Base-by-base conservation (phyloP, 2,329 filamentous ascomycete species). In the Neonectria neomacrospora region DNA sequence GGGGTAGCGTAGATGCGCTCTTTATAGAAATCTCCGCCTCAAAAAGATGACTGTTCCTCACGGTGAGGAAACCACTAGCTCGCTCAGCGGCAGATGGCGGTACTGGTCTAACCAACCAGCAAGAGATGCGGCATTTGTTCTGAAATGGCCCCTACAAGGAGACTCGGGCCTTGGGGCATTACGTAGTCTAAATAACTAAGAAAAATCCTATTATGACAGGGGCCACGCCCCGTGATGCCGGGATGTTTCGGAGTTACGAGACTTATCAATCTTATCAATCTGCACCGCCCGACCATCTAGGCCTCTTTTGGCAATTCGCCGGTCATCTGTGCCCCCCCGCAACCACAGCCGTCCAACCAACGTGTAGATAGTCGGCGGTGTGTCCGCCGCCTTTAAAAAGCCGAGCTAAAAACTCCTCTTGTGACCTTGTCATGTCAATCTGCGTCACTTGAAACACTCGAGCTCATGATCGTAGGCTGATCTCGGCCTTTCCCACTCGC, bases 241-340 rank as follows among this genome's bases (percentile, higher is more conserved):
- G 56, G 56, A 28, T 28, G 22, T 14, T 22, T 58, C 56, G 55
- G 55, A 22, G 28, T 26, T 37, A 34, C 47, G 18, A 58, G 41
- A 16, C 42, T 18, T 44, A 39, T 37, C 32, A 26, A n/a, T 8
- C 12, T 52, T 52, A 58, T 58, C 55, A 58, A 58, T 58, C 56
- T 37, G 39, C 56, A 34, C 55, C 26, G 47, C 55, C 55, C 39
- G 12, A 32, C n/a, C 23, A 23, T 52, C 55, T 52, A 58, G 37
- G 39, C 55, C 47, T 45, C 12, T 52, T 58, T n/a, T n/a, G 48
- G 55, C 12, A 8, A 44, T 11, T 23, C 11, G 8, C 48, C 16
- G 48, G 56, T 41, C 48, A 58, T 50, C 52, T 53, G 39, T 20
- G 50, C 39, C 56, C 23, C 23, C 23, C 56, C 48, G 39, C 56